These are phyloP conservation scores for Erodium trifolium DNA, from an alignment of 441 rosid genomes.

Conservation along the genomic window DNA sequence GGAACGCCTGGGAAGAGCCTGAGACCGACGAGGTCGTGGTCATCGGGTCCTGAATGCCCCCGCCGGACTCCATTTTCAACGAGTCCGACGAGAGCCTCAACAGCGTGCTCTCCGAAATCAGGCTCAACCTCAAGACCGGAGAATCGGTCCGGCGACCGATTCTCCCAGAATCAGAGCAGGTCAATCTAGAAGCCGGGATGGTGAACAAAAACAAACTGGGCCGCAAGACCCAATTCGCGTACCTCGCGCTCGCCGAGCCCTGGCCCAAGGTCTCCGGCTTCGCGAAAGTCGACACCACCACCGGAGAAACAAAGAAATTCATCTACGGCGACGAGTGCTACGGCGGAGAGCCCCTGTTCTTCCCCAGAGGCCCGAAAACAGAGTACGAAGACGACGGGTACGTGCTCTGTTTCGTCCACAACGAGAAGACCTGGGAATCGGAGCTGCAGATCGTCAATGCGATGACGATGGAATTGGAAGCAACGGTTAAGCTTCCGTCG, in stretches of 20 bases:
- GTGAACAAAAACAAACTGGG: conserved; percentile 64
- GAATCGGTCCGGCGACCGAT: conserved; percentile 57
- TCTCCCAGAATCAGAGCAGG: conserved; percentile 21
- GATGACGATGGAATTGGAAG: conserved; percentile 41
- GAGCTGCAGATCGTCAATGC: conserved; percentile 65
- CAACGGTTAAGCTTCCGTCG: conserved; percentile 58
- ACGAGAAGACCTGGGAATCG: conserved; percentile 53
- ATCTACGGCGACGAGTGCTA: conserved; percentile 48
- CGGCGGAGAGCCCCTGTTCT: conserved; percentile 78
- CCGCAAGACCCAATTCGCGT: conserved; percentile 27
- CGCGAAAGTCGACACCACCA: conserved; percentile 48
- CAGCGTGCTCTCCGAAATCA: conserved; percentile 67
- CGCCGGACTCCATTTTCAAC: conserved; percentile 77
- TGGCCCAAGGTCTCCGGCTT: conserved; percentile 93
- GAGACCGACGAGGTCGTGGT: conserved; percentile 65
- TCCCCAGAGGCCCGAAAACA: conserved; percentile 26
- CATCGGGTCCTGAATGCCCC: conserved; percentile 85
- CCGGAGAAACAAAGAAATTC: conserved; percentile 20
- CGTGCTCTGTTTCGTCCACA: conserved; percentile 56
- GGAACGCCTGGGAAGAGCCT: conserved; percentile 93
- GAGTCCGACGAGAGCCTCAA: conserved; percentile 59
- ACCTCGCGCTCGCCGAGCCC: conserved; percentile 69
- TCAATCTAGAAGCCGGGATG: conserved; percentile 81
- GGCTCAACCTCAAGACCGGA: conserved; percentile 58
- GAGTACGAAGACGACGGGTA: conserved; percentile 50